Evolutionary conservation across 2,329 filamentous ascomycete genomes (phyloP), one percentile per base, ranked within the genome.

Genomic region (Nemania sp.): DNA sequence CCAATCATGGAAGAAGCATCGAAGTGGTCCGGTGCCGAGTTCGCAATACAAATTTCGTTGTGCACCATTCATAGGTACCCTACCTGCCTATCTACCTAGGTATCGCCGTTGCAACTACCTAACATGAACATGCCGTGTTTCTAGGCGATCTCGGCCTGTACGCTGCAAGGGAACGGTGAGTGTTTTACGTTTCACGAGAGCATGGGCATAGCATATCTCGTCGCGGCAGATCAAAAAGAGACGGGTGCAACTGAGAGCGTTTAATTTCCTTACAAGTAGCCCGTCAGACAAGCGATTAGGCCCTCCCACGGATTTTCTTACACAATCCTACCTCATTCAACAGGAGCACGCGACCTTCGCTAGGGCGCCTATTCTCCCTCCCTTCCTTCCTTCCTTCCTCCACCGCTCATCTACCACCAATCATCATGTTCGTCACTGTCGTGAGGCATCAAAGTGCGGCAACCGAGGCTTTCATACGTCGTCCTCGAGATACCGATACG

Each of bases 401-500:
- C 25, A 54, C 21, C 43, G 7, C 4, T 21, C 5, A 39, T 39
- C 11, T 54, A 35, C 25, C 25, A 15, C 34, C 39, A 39, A 7
- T 20, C 37, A 17, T 42, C 40, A 52, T 65, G 53, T 25, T 51
- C 39, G 25, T 32, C 35, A 39, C 54, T 29, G 37, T 45, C 43
- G 25, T 39, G 32, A 37, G 21, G 20, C 18, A 1, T 21, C 20
- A 34, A n/a, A n/a, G 49, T 21, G 48, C 45, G 40, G 58, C 4
- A 64, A 89, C 89, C 37, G 37, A 45, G 82, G 89, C 42, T 47
- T 62, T 69, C 73, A 89, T 71, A 97, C 85, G 77, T 97, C 94
- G 74, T 98, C 94, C 77, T 98, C 94, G 68, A 98, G 84, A 79
- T 95, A 98, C 78, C 96, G 96, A 82, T 98, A 98, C 62, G 91